Evolutionary conservation across 139 green algal genomes (phyloP).

Genomic region (Chlorella sorokiniana): DNA sequence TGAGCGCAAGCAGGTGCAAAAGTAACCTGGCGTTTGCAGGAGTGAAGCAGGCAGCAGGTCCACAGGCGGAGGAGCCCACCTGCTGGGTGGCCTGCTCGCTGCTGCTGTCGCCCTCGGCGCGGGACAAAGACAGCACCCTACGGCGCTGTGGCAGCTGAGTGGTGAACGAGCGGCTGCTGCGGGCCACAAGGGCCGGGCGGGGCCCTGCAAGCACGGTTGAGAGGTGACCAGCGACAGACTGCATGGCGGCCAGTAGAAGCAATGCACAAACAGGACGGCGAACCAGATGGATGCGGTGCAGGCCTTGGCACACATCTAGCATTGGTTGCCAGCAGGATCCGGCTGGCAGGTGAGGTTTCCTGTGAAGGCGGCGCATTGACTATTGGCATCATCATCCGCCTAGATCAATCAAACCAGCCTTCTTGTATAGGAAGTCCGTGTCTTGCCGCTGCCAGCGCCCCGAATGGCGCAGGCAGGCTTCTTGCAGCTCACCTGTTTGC

Average conservation of each 20-base stretch:
- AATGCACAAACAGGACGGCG: not conserved
- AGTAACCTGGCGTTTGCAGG: not conserved
- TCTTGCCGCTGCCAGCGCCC: not conserved
- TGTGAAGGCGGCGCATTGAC: too few relatives aligned
- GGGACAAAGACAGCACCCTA: not conserved
- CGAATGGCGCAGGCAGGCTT: not conserved
- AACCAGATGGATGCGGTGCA: too few relatives aligned
- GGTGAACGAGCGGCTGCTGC: constrained; percentile 4
- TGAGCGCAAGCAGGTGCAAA: too few relatives aligned
- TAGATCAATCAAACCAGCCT: too few relatives aligned
- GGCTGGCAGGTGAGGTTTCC: not conserved
- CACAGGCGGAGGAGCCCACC: not conserved
- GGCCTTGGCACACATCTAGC: too few relatives aligned
- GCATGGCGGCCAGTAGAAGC: not conserved
- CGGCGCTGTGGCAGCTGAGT: not conserved
- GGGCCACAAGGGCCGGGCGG: not conserved
- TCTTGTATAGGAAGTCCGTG: too few relatives aligned
- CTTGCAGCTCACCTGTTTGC: constrained; percentile 5
- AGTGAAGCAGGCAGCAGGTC: not conserved
- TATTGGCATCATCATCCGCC: too few relatives aligned
- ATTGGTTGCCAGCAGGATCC: not conserved
- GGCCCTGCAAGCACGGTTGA: not conserved
- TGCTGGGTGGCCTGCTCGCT: constrained; percentile 24
- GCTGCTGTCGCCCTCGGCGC: constrained; percentile 20
- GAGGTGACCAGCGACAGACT: not conserved